Base-by-base conservation (phyloP, 2,329 filamentous ascomycete genomes). In the Pyricularia pennisetigena region DNA sequence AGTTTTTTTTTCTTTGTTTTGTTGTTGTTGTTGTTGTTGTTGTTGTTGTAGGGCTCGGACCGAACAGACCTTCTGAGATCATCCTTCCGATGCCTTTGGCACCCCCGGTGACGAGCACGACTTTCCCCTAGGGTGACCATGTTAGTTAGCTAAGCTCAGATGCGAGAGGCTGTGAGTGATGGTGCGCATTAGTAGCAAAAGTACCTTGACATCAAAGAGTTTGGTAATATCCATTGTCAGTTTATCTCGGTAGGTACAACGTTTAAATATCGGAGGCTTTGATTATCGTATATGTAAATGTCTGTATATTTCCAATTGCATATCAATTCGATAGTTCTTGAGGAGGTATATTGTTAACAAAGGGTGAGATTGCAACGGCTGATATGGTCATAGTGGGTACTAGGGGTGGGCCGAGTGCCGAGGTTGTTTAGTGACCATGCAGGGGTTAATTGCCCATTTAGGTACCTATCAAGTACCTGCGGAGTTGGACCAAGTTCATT, bases 71-170 rank as follows among this genome's bases (percentile, higher is more conserved):
- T 49, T 49, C 81, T 35, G 86, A 85, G 71, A 90, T 90, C 88
- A 90, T 90, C 69, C 84, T 85, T 20, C 88, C 88, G 71, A 90
- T 86, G 71, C 87, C 88, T 74, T 88, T 85, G 64, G 82, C 84
- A 67, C 83, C 83, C 71, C 85, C 85, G 5, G 85, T 87, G 67
- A 87, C 80, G 69, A 87, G 81, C 72, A 86, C 83, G 67, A 85
- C 82, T 79, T 87, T 88, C 75, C 79, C 84, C 82, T 85, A 70
- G 3, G 16, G 57, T 61, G 57, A 23, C 3, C 12, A 8, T 6
- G n/a, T 61, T 61, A 26, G n/a, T 61, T 61, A 26, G 57, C n/a
- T 26, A 61, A 26, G n/a, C 3, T 26, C 8, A 16, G 1, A 26
- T 16, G 57, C 23, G 23, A 23, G 57, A 61, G 57, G 23, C 12